A percentile compares a stretch with the other conserved stretches of the same genome.
phyloP scores from a whole-genome alignment of 1,284 basidiomycete species.

The Puccinia hordei region DNA sequence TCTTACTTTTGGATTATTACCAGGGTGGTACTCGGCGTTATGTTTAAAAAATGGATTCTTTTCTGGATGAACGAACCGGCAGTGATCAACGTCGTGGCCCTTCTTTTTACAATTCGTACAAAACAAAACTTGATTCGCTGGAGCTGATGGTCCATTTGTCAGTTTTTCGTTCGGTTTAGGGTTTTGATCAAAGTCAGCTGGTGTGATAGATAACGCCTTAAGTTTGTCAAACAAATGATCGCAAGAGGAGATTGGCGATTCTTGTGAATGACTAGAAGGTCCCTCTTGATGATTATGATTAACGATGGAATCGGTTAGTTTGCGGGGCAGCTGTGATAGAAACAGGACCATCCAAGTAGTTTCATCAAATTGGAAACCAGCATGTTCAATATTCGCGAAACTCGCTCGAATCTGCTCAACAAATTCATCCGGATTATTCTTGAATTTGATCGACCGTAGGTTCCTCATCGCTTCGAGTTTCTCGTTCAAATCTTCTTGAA shows the following conservation, averaged over 20 bases:
- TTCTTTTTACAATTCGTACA: constrained; percentile 20
- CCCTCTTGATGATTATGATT: neutral
- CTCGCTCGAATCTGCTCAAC: neutral
- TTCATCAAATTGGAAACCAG: constrained; percentile 25
- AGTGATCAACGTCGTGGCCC: constrained; percentile 21
- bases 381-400: constrained; percentile 15
- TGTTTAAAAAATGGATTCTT: neutral
- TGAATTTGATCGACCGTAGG: constrained; percentile 15
- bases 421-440: neutral
- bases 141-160: neutral
- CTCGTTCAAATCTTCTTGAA: constrained; percentile 6
- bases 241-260: constrained; percentile 8
- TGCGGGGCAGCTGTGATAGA: constrained; percentile 7
- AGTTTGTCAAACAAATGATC: constrained; percentile 19
- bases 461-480: constrained; percentile 11
- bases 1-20: neutral
- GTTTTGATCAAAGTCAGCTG: neutral
- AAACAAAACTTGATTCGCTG: neutral
- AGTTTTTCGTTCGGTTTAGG: neutral
- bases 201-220: neutral
- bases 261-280: neutral
- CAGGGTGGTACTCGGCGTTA: neutral
- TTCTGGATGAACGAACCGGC: constrained; percentile 21
- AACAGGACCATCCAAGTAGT: constrained; percentile 20
- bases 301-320: constrained; percentile 17